These are phyloP conservation scores for Fomitopsis pinicola DNA, from an alignment of 1,284 basidiomycete species.

Conservation along the genomic window DNA sequence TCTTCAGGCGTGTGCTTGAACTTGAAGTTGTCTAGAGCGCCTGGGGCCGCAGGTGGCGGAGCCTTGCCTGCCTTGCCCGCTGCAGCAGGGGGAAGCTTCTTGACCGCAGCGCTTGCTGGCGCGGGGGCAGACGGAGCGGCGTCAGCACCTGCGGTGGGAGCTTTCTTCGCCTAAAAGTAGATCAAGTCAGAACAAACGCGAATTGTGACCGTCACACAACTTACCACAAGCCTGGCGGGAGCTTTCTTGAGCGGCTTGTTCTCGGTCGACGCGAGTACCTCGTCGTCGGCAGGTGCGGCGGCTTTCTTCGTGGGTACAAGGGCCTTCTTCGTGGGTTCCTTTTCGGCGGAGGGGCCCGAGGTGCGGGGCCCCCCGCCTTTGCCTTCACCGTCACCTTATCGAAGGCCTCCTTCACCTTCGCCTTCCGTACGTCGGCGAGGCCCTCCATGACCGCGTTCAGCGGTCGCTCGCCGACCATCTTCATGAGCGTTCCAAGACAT, in stretches of 20 bases:
- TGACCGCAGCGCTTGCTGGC: slow-evolving; percentile 35
- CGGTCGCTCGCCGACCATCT: slow-evolving; percentile 93
- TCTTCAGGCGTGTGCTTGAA: slow-evolving; percentile 92
- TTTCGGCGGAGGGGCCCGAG: slow-evolving; percentile 39
- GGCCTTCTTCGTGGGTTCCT: slow-evolving; percentile 47
- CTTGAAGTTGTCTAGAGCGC: slow-evolving; percentile 81
- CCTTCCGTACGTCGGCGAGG: slow-evolving; percentile 86
- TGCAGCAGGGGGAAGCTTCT: slow-evolving; percentile 39
- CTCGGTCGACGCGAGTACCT: slow-evolving; percentile 31
- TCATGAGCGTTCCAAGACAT: slow-evolving; percentile 91
- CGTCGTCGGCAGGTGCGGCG: slow-evolving; percentile 20
- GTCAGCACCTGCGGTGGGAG: slow-evolving; percentile 29
- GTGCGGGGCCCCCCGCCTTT: slow-evolving; percentile 57
- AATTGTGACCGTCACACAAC: slow-evolving; percentile 10
- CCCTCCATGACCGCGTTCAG: slow-evolving; percentile 87
- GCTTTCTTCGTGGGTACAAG: slow-evolving; percentile 31
- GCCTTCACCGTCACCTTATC: slow-evolving; percentile 87
- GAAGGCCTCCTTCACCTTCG: slow-evolving; percentile 92
- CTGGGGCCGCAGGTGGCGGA: slow-evolving; percentile 39
- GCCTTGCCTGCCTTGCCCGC: slow-evolving; percentile 50
- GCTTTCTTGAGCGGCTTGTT: slow-evolving; percentile 49
- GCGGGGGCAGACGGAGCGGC: slow-evolving; percentile 21
- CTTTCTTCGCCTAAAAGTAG: slow-evolving; percentile 47
- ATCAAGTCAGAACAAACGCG: background rate
- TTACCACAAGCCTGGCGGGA: slow-evolving; percentile 44